Base-by-base conservation (phyloP, 2,329 filamentous ascomycete genomes). In the Byssochlamys sp. region DNA sequence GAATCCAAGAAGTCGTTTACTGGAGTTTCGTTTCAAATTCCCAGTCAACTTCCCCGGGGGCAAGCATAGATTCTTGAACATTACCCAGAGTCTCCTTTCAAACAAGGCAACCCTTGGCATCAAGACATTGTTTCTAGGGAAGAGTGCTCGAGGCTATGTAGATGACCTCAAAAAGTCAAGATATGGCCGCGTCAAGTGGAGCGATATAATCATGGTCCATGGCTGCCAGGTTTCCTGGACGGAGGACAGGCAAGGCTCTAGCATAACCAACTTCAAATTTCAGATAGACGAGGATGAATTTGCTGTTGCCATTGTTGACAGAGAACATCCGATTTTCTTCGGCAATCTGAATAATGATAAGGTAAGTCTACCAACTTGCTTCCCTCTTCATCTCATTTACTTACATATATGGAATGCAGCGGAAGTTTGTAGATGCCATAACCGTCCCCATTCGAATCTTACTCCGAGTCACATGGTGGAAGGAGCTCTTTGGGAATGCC, bases 161-260 rank as follows among this genome's bases (percentile, higher is more conserved):
- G 39, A 39, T 11, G 12, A n/a, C 6, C 31, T 53, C 24, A 53
- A 45, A 3, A 51, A 57, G 11, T 51, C 49, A 26, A 55, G 45
- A 33, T 14, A 28, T 11, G 53, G 39, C n/a, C 52, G 52, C n/a
- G n/a, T 50, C 26, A 53, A 57, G 28, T 57, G 52, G 54, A 56
- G 52, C n/a, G 33, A 58, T 24, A 24, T 51, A 3, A 12, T 53
- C 25, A 27, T 35, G 19, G 54, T 25, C 9, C 54, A 56, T 56
- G 57, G 39, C n/a, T 56, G 54, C 49, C 49, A 53, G 28, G 28
- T 56, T 12, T 54, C 53, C 4, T 58, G 57, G 57, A 49, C 51
- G 19, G 48, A 53, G 28, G 57, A 58, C 28, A 28, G 19, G 29
- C n/a, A 54, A 19, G 29, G n/a, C 2, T 31, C 50, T 11, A 35